phyloP scores from a whole-genome alignment of 2,329 filamentous ascomycete genomes.

The Emergomyces orientalis region DNA sequence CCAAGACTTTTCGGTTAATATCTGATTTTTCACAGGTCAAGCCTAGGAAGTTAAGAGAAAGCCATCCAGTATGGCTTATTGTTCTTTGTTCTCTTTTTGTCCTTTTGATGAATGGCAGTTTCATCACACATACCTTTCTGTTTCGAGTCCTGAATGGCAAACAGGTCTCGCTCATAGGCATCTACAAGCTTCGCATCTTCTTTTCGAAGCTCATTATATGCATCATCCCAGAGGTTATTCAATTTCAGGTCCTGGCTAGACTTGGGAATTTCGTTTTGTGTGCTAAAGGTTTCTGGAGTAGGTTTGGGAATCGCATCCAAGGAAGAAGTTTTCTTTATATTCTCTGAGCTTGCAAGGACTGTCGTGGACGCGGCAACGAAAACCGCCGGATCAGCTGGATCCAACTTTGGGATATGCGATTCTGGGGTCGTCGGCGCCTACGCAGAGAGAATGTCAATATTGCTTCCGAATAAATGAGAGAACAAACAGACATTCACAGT shows the following conservation, averaged over 20 bases:
- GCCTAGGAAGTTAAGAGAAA: neutral
- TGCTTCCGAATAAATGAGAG: neutral
- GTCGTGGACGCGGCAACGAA: neutral
- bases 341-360: neutral
- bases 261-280: neutral
- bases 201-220: slow-evolving; percentile 1
- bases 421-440: neutral
- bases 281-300: neutral
- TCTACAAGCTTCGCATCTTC: slow-evolving; percentile 3
- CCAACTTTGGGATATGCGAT: neutral
- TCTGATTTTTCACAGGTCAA: neutral
- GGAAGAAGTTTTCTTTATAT: neutral
- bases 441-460: neutral
- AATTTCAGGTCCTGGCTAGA: neutral
- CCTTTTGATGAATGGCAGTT: neutral
- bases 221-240: slow-evolving; percentile 3
- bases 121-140: neutral
- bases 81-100: neutral
- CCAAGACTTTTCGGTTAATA: neutral
- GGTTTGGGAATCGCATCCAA: neutral
- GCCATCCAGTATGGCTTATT: neutral
- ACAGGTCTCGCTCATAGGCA: neutral
- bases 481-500: neutral
- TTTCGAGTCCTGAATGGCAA: neutral
- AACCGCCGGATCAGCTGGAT: neutral